Evolutionary conservation across 192 early-diverging fungal genomes (phyloP), one percentile per base, ranked within the genome.

Genomic region (Linderina pennispora): DNA sequence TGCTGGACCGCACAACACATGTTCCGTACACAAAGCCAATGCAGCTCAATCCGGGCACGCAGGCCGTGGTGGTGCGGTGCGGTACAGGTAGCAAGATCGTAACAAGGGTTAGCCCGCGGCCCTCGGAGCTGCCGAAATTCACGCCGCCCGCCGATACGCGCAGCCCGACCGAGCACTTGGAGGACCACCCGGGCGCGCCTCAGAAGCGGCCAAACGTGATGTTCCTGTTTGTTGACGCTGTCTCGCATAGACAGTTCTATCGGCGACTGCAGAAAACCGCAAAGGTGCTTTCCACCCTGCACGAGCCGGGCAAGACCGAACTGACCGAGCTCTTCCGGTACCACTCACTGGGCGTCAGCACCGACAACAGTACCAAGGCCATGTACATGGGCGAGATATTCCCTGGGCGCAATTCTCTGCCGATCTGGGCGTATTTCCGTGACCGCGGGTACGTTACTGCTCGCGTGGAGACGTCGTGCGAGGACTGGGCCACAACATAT

Each of bases 251-350:
- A n/a, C 62, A 72, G 37, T 72, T 72, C 23, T 65, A 60, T 31
- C 55, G 68, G 19, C 51, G 58, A 16, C 36, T 72, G 22, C 42
- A 57, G 40, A 72, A 59, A 40, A 59, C 68, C 1, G 38, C 55
- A 2, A 20, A 56, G 8, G 37, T 47, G 4, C 37, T 72, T 6
- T 37, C 38, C 11, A 25, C 21, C 16, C 24, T 60, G 5, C 56
- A 72, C 20, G 46, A 65, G 24, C 32, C 55, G 0, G 36, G 42
- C 3, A 43, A 50, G 8, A 43, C 50, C 1, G 40, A 65, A n/a
- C 38, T 72, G 26, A 62, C 59, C 23, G 62, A 72, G 48, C 62
- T 72, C 17, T 72, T 65, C 47, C 55, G 68, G 13, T 65, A 72
- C 40, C 51, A 61, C 36, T 37, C 63, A 2, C 41, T 72, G 8